Evolutionary conservation across 306 rosid genomes (phyloP).

Genomic region (Trifolium subterraneum): DNA sequence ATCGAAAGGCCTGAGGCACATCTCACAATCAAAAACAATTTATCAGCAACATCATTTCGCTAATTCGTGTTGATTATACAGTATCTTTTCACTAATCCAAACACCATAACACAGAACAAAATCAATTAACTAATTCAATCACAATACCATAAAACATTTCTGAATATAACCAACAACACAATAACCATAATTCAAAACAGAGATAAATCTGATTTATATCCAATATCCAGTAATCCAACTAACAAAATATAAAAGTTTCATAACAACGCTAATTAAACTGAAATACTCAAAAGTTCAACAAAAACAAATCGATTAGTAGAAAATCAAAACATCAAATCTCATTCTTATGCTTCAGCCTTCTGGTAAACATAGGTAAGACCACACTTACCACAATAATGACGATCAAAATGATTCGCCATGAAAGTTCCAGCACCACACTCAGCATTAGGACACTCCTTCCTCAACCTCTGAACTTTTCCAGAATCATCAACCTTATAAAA

Average conservation of each 20-base stretch:
- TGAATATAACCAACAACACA: background rate
- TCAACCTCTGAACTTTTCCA: slow-evolving; percentile 26
- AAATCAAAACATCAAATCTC: background rate
- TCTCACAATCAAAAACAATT: no score
- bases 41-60: no score
- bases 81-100: background rate
- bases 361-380: slow-evolving; percentile 37
- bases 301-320: background rate
- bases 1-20: no score
- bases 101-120: background rate
- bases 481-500: slow-evolving; percentile 34
- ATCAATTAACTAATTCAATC: no score
- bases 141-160: background rate
- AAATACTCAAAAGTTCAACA: background rate
- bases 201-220: background rate
- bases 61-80: no score
- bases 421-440: slow-evolving; percentile 37
- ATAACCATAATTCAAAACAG: background rate
- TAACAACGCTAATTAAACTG: background rate
- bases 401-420: slow-evolving; percentile 36
- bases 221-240: background rate
- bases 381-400: slow-evolving; percentile 37
- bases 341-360: slow-evolving; percentile 26
- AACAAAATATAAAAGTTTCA: background rate
- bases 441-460: slow-evolving; percentile 35